Evolutionary conservation across 2,329 filamentous ascomycete species (phyloP).

Genomic region (Periglandula ipomoeae): DNA sequence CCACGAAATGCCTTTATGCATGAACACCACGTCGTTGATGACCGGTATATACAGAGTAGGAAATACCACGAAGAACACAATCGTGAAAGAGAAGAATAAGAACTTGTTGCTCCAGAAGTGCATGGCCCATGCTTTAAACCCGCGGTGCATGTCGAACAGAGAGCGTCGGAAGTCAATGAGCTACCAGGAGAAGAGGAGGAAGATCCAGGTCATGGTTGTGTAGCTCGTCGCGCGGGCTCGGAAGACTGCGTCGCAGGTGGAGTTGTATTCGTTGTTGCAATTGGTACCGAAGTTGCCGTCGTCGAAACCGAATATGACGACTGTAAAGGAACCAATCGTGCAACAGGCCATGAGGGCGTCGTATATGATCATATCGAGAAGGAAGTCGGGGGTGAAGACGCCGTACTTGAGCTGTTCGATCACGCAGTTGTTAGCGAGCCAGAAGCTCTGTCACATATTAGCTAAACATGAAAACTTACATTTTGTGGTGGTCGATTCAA

Average conservation of each 20-base stretch:
- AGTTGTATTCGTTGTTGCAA: constrained; percentile 46
- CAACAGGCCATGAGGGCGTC: constrained; percentile 55
- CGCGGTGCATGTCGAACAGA: constrained; percentile 47
- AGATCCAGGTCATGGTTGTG: constrained; percentile 58
- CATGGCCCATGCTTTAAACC: constrained; percentile 41
- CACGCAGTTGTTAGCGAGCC: neutral
- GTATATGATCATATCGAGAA: constrained; percentile 54
- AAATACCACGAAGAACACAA: constrained; percentile 48
- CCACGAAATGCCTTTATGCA: constrained; percentile 56
- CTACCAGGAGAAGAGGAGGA: constrained; percentile 61
- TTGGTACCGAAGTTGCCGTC: constrained; percentile 47
- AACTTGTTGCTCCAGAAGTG: constrained; percentile 49
- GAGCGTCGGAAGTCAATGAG: constrained; percentile 56
- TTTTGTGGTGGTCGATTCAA: constrained; percentile 56
- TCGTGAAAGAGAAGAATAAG: constrained; percentile 37
- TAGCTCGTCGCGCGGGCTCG: constrained; percentile 58
- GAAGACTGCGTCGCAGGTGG: constrained; percentile 48
- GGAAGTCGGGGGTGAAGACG: constrained; percentile 56
- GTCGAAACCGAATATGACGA: constrained; percentile 46
- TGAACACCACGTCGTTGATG: constrained; percentile 56
- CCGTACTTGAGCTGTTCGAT: constrained; percentile 32
- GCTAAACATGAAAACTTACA: constrained; percentile 20
- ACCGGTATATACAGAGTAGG: constrained; percentile 59
- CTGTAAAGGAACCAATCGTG: constrained; percentile 45
- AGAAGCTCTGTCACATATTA: no score